Evolutionary conservation across 2,329 filamentous ascomycete species (phyloP).

Genomic region (Clarireedia hainanense): DNA sequence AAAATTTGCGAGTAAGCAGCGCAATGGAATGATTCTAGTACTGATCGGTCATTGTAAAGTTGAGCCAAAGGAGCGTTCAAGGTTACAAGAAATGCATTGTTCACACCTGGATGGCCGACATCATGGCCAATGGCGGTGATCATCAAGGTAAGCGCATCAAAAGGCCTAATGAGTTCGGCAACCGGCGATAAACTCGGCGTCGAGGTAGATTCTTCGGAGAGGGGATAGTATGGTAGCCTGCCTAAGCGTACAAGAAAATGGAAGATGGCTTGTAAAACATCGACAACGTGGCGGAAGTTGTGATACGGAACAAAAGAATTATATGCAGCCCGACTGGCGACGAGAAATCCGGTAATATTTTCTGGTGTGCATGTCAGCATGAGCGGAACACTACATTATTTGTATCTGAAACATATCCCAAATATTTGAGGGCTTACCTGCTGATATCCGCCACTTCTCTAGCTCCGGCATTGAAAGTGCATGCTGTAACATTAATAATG

Average conservation of each 20-base stretch:
- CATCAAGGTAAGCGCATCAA: constrained; percentile 81
- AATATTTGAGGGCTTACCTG: constrained; percentile 47
- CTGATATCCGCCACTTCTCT: constrained; percentile 69
- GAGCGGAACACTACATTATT: constrained; percentile 16
- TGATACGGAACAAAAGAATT: constrained; percentile 96
- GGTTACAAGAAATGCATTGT: constrained; percentile 91
- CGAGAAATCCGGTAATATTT: constrained; percentile 75
- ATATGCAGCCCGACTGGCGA: constrained; percentile 88
- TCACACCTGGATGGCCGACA: constrained; percentile 94
- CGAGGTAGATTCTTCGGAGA: constrained; percentile 12
- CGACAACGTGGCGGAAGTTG: constrained; percentile 95
- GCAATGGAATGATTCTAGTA: constrained; percentile 95
- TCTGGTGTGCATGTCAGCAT: constrained; percentile 47
- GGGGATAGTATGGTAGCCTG: constrained; percentile 60
- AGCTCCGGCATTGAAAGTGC: constrained; percentile 75
- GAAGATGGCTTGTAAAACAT: constrained; percentile 90
- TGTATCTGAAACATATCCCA: constrained; percentile 19
- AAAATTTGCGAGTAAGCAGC: constrained; percentile 95
- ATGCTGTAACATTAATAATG: constrained; percentile 85
- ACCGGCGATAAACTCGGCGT: constrained; percentile 50
- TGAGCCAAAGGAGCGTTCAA: constrained; percentile 90
- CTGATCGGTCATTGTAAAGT: constrained; percentile 93
- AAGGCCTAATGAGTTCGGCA: constrained; percentile 68
- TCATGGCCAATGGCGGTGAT: constrained; percentile 97
- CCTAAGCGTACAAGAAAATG: constrained; percentile 79